Conservation (phyloP, 805 yeast species). For the Candida wancherniae region DNA sequence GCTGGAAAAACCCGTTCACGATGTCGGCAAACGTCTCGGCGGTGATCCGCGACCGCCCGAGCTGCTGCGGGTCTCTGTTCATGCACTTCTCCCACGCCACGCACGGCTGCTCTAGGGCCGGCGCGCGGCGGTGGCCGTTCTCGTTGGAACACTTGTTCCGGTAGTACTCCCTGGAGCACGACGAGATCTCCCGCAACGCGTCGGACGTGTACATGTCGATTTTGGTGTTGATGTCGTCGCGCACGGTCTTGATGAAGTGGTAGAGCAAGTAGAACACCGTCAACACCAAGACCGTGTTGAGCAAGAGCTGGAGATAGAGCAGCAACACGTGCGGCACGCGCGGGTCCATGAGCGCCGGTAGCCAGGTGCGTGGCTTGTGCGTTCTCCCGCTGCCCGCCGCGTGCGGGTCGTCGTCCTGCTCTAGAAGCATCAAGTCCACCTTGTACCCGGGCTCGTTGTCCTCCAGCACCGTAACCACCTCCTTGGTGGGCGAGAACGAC, state of each 20-base stretch:
- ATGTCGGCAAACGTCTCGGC: slow-evolving; percentile 84
- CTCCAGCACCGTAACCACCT: slow-evolving; percentile 5
- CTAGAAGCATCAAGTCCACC: slow-evolving; percentile 4
- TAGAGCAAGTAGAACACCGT: slow-evolving; percentile 48
- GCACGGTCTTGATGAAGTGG: slow-evolving; percentile 51
- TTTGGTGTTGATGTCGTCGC: slow-evolving; percentile 66
- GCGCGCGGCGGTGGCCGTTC: slow-evolving; percentile 46
- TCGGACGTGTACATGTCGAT: slow-evolving; percentile 59
- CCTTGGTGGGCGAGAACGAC: slow-evolving; percentile 12
- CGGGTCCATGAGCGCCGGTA: slow-evolving; percentile 29
- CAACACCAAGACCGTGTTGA: slow-evolving; percentile 51
- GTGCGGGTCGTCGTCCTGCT: neutral
- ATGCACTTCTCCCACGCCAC: slow-evolving; percentile 76
- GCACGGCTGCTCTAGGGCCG: slow-evolving; percentile 70
- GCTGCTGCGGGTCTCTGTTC: slow-evolving; percentile 65
- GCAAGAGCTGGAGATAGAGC: slow-evolving; percentile 57
- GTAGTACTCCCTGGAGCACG: slow-evolving; percentile 65
- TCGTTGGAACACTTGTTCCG: slow-evolving; percentile 68
- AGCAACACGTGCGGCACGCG: slow-evolving; percentile 53
- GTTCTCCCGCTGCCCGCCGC: neutral
- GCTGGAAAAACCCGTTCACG: slow-evolving; percentile 66
- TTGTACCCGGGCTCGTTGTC: slow-evolving; percentile 3
- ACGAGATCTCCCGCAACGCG: slow-evolving; percentile 56
- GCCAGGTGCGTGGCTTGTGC: neutral
- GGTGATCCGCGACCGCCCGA: slow-evolving; percentile 66